phyloP scores from a whole-genome alignment of 768 basidiomycete species.

The Phanerochaete carnosa region DNA sequence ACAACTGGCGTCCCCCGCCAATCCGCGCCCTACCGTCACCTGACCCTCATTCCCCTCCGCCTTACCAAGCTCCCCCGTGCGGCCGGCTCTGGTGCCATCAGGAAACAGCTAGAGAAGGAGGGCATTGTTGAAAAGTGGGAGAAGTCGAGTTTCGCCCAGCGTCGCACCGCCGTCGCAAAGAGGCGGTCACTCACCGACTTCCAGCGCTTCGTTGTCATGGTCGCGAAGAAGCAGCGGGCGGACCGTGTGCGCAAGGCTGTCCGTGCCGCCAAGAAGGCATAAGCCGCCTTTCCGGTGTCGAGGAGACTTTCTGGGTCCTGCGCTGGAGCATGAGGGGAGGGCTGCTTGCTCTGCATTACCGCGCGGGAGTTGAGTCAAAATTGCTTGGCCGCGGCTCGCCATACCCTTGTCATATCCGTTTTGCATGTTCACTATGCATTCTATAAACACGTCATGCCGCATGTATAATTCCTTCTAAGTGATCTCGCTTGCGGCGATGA shows the following conservation, averaged over 20 bases:
- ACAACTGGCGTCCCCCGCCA: constrained; percentile 90
- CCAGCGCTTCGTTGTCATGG: constrained; percentile 82
- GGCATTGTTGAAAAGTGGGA: constrained; percentile 86
- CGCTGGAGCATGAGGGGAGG: constrained; percentile 1
- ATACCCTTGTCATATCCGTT: constrained; percentile 5
- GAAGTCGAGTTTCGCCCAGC: constrained; percentile 84
- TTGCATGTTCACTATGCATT: constrained; percentile 22
- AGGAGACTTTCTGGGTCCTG: neutral
- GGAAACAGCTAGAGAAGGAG: constrained; percentile 87
- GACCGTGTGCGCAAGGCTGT: constrained; percentile 73
- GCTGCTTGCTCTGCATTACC: constrained; percentile 5
- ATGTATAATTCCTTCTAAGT: constrained; percentile 11
- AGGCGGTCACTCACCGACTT: constrained; percentile 85
- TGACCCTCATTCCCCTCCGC: constrained; percentile 84
- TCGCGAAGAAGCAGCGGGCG: constrained; percentile 85
- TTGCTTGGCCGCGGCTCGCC: constrained; percentile 7
- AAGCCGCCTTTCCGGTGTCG: constrained; percentile 8
- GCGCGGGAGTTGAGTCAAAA: constrained; percentile 13
- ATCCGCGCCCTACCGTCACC: constrained; percentile 86
- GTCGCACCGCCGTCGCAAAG: constrained; percentile 68
- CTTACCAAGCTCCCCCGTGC: constrained; percentile 83
- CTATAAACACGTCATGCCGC: constrained; percentile 21
- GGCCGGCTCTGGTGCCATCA: constrained; percentile 77
- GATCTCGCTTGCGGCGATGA: neutral
- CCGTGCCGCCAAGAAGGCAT: constrained; percentile 55